Base-by-base conservation (phyloP, 1,284 basidiomycete species). In the Ustilago vetiveriae region DNA sequence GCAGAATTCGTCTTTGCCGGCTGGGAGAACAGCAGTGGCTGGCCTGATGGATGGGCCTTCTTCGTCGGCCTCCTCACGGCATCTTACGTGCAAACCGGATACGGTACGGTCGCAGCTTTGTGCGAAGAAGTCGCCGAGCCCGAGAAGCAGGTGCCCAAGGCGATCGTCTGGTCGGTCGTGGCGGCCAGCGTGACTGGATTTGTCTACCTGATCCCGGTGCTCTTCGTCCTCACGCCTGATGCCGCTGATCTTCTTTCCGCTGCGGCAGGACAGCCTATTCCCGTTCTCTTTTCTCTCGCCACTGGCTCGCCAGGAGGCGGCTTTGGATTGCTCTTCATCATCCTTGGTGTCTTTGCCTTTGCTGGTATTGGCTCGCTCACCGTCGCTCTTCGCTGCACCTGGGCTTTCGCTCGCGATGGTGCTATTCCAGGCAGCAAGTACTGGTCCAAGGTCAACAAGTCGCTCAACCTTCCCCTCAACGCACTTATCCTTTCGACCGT, bases 341-440 rank as follows among this genome's bases (percentile, higher is more conserved):
- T 85, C 57, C 80, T 85, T 37, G 84, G 84, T 21, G 83, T 85
- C 52, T 84, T 83, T 73, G 64, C 83, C 27, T 85, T 85, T 57
- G 84, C 84, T 4, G 78, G 82, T 6, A 81, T 85, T 40, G 84
- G 84, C 3, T 82, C 83, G 8, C 74, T 85, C 14, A 85, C 84
- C 10, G 84, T 84, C 7, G 83, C 84, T 11, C 83, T 82, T 11
- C 79, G 84, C 17, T 83, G 82, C 58, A 82, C 82, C 7, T 85
- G 83, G 83, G 82, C 84, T 2, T 84, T 85, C 67, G 78, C 83
- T 7, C 78, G 84, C 24, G 84, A 85, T 43, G 83, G 83, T 23
- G 84, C 82, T 38, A 82, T 85, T n/a, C 84, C 84, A 0, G 80
- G 80, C 8, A 81, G 77, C 40, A 68, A 70, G 23, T 69, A 78